These are phyloP conservation scores for Fraxinus sp. DNA, from an alignment of 305 asterid species.

Conservation along the genomic window DNA sequence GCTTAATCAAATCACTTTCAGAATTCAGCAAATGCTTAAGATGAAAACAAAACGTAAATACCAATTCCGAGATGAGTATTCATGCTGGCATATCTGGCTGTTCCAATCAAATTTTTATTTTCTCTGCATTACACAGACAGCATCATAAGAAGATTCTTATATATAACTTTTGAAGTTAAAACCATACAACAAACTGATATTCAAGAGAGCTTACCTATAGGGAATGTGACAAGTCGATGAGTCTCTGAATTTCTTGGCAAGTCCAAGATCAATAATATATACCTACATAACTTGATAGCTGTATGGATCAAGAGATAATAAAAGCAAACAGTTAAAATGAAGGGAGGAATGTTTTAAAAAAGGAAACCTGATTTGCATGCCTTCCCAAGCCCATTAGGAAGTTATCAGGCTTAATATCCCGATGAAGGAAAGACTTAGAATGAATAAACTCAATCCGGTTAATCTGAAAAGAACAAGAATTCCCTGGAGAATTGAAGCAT, in stretches of 20 bases:
- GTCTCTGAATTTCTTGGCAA: constrained; percentile 87
- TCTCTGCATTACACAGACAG: constrained; percentile 53
- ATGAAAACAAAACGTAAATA: constrained; percentile 32
- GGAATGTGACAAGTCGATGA: constrained; percentile 81
- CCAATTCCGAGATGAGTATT: constrained; percentile 94
- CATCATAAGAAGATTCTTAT: neutral
- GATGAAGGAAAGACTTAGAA: constrained; percentile 76
- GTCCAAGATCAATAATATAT: constrained; percentile 80
- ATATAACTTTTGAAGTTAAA: neutral
- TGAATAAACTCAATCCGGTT: constrained; percentile 76
- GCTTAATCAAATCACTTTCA: constrained; percentile 17
- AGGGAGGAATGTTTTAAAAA: neutral
- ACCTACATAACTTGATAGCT: constrained; percentile 43
- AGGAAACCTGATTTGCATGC: constrained; percentile 74
- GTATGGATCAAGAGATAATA: constrained; percentile 19
- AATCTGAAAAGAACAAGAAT: constrained; percentile 45
- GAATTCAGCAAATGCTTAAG: constrained; percentile 19
- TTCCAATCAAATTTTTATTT: constrained; percentile 86
- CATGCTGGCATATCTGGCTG: constrained; percentile 92
- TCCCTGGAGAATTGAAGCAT: neutral
- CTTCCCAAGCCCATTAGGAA: constrained; percentile 89
- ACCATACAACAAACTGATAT: neutral
- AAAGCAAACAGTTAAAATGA: constrained; percentile 4
- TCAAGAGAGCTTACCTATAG: constrained; percentile 49
- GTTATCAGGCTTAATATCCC: constrained; percentile 88